Conservation (phyloP, 2,329 filamentous ascomycete genomes). For the Exophiala calicioides region DNA sequence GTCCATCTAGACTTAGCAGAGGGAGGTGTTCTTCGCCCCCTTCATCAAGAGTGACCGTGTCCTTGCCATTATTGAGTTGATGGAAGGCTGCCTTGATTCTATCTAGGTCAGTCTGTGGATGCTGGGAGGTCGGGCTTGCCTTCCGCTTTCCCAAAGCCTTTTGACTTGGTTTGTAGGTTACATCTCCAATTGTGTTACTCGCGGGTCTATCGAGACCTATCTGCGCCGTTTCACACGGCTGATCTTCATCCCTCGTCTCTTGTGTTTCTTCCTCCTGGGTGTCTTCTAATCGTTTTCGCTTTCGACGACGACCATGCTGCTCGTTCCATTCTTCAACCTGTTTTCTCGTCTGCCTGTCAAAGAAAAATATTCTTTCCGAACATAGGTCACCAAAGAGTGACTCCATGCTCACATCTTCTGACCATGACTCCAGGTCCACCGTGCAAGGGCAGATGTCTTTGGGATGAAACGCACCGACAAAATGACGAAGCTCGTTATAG, state of each 20-base stretch:
- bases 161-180: background rate
- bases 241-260: constrained; percentile 9
- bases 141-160: background rate
- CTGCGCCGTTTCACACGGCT: constrained; percentile 7
- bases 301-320: constrained; percentile 30
- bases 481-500: constrained; percentile 71
- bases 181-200: background rate
- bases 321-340: constrained; percentile 25
- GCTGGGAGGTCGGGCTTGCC: background rate
- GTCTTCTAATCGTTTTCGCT: constrained; percentile 22
- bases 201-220: background rate
- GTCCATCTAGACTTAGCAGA: no score
- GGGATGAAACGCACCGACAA: constrained; percentile 69
- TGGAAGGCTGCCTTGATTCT: constrained; percentile 1
- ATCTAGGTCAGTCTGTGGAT: background rate
- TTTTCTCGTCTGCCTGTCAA: constrained; percentile 64
- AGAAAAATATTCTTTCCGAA: constrained; percentile 59
- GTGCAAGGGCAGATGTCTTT: constrained; percentile 83
- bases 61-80: constrained; percentile 2
- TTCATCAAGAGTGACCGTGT: constrained; percentile 1
- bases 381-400: constrained; percentile 72
- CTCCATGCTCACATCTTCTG: constrained; percentile 62
- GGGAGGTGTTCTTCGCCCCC: background rate
- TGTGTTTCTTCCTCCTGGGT: constrained; percentile 18
- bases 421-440: constrained; percentile 65